A percentile compares a stretch with the other conserved stretches of the same genome.
phyloP scores from a whole-genome alignment of 805 yeast genomes.

The Clavispora asparagi region DNA sequence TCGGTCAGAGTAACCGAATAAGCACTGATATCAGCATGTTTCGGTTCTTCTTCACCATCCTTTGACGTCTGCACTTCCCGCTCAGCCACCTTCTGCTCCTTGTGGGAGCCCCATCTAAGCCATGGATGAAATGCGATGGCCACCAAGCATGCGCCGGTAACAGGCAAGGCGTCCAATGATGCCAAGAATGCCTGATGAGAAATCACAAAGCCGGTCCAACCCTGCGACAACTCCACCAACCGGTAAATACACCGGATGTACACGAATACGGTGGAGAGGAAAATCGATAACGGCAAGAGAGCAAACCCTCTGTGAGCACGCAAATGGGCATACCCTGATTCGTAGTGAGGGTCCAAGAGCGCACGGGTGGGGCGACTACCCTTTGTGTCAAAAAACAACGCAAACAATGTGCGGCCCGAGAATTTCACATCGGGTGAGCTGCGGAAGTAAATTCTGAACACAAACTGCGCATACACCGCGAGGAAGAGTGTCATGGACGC shows the following conservation, averaged over 20 bases:
- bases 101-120: background rate
- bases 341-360: conserved; percentile 7
- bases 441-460: conserved; percentile 1
- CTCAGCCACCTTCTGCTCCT: background rate
- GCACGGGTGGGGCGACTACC: background rate
- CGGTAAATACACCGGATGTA: conserved; percentile 6
- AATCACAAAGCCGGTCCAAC: conserved; percentile 2
- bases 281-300: conserved; percentile 5
- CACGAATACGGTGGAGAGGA: conserved; percentile 1
- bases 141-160: background rate
- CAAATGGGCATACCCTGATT: conserved; percentile 2
- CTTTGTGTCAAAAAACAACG: conserved; percentile 5
- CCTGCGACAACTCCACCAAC: background rate
- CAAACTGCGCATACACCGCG: background rate
- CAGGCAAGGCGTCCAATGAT: background rate
- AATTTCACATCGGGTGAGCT: background rate
- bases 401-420: conserved; percentile 2
- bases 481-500: conserved; percentile 1
- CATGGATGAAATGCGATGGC: background rate
- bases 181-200: conserved; percentile 1
- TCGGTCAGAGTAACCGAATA: background rate
- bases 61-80: background rate
- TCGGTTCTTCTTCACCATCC: background rate
- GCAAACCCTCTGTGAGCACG: conserved; percentile 3
- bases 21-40: background rate